These are phyloP conservation scores for Globisporangium sylvaticum DNA, from an alignment of 352 stramenopile species.

Conservation along the genomic window DNA sequence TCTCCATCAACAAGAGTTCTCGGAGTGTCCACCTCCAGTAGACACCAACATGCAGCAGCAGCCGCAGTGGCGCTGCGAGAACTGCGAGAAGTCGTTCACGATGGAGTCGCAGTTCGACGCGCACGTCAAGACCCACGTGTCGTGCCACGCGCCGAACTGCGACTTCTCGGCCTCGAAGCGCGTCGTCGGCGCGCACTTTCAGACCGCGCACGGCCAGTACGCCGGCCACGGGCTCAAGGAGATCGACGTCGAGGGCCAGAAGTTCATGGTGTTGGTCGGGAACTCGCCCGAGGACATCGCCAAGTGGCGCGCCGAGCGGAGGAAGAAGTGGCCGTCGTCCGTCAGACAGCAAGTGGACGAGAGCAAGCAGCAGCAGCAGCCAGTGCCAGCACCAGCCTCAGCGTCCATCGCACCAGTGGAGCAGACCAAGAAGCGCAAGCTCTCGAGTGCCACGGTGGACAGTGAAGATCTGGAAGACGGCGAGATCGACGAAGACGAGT, in stretches of 20 bases:
- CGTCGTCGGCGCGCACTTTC: conserved; percentile 64
- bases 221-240: conserved; percentile 69
- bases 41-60: not conserved
- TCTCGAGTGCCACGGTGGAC: conserved; percentile 24
- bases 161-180: conserved; percentile 73
- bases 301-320: conserved; percentile 72
- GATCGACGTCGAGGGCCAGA: conserved; percentile 83
- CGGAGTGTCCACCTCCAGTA: conserved; percentile 5
- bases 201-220: conserved; percentile 69
- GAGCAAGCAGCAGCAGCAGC: not conserved
- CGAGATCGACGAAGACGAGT: conserved; percentile 39
- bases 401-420: not conserved
- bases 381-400: conserved; percentile 1
- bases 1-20: not conserved
- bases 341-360: conserved; percentile 3
- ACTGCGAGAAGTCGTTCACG: conserved; percentile 69
- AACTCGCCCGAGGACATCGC: conserved; percentile 79
- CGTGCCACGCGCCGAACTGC: conserved; percentile 49
- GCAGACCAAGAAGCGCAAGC: conserved; percentile 43
- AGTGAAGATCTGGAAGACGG: conserved; percentile 52
- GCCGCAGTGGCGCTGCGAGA: conserved; percentile 50
- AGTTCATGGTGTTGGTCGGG: conserved; percentile 81
- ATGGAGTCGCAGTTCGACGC: conserved; percentile 69
- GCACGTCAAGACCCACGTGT: conserved; percentile 68
- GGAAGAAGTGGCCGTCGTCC: conserved; percentile 53